phyloP scores from a whole-genome alignment of 257 asterid species.

The Pogostemon cablin region DNA sequence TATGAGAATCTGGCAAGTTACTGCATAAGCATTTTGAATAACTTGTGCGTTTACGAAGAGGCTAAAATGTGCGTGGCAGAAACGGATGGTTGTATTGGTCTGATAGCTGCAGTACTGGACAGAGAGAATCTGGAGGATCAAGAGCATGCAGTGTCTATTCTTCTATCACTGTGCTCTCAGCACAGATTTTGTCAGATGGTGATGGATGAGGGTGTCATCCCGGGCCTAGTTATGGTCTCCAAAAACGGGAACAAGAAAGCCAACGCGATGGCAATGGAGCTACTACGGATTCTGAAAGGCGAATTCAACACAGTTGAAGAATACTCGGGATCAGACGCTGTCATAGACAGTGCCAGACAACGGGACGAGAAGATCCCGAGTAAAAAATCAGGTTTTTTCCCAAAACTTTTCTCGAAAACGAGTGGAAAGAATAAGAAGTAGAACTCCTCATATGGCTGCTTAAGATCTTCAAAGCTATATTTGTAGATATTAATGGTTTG shows the following conservation, averaged over 20 bases:
- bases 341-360: constrained; percentile 21
- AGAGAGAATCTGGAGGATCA: constrained; percentile 56
- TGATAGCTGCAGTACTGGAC: constrained; percentile 62
- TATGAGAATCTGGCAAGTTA: constrained; percentile 41
- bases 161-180: constrained; percentile 71
- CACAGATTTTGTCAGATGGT: constrained; percentile 50
- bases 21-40: constrained; percentile 57
- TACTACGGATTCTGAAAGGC: constrained; percentile 60
- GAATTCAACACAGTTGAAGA: constrained; percentile 40
- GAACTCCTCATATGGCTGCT: not conserved
- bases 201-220: constrained; percentile 73
- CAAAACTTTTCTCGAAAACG: constrained; percentile 51
- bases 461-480: not conserved
- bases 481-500: constrained; percentile 16
- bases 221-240: constrained; percentile 56
- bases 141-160: constrained; percentile 68
- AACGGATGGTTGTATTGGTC: constrained; percentile 66
- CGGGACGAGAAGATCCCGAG: constrained; percentile 35
- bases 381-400: constrained; percentile 45
- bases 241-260: constrained; percentile 62
- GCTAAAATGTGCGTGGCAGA: constrained; percentile 53
- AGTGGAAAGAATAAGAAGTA: constrained; percentile 42
- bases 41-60: constrained; percentile 44
- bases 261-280: constrained; percentile 66
- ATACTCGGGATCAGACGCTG: constrained; percentile 30